Evolutionary conservation across 768 basidiomycete species (phyloP), one percentile per base, ranked within the genome.

Genomic region (Botryobasidium botryosum): DNA sequence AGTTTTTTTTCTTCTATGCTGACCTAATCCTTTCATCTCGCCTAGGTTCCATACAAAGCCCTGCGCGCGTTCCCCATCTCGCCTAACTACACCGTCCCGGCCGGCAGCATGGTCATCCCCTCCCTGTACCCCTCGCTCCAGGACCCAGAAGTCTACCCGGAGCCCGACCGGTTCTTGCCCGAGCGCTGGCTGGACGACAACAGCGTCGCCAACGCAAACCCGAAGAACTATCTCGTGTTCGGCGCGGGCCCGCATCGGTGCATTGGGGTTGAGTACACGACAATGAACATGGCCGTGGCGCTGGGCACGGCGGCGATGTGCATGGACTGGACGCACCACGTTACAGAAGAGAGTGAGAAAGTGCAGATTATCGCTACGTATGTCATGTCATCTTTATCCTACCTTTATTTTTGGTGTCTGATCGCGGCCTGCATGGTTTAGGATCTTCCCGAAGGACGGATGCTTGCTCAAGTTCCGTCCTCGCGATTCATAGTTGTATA

Each of bases 211-310:
- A 81, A 80, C 59, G 62, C 68, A 44, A 83, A 84, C 59, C 88
- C 92, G 31, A 79, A 84, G 64, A 94, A 97, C 64, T 99, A 86
- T 61, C 76, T 99, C 50, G 85, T 96, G 24, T 97, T 88, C 61
- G 92, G 94, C 33, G 77, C 75, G 50, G 91, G 91, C 5, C 88
- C 90, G 43, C 88, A 96, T 64, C 74, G 75, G 52, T 91, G 88
- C 61, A 87, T 94, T 50, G 91, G 87, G 24, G 56, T 85, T 42
- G 88, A 94, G 61, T 99, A 97, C 57, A 87, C 91, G 29, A 72
- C 69, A 53, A 77, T 88, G 76, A 90, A 91, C 63, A 87, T 96
- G 46, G 79, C 71, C 1, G 69, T 91, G 17, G 77, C 80, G 3
- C 69, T 97, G 23, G 90, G 79, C 4, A 77, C 75, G n/a, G 90